Evolutionary conservation across 148 eudicot species (phyloP).

Genomic region (Camellia granthamiana): DNA sequence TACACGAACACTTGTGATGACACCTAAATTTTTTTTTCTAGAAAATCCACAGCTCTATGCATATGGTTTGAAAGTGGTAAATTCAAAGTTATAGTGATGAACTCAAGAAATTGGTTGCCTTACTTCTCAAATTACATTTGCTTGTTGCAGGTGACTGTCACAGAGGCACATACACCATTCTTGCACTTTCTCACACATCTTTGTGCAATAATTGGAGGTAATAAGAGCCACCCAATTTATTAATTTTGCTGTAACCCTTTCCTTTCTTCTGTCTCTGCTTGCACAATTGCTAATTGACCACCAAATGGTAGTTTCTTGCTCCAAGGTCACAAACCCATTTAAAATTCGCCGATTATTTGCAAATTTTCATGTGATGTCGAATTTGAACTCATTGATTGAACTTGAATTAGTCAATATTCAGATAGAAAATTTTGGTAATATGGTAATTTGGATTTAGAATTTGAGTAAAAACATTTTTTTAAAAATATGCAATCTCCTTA

Average conservation of each 20-base stretch:
- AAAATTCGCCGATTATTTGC: neutral
- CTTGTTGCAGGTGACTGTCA: conserved; percentile 67
- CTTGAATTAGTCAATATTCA: neutral
- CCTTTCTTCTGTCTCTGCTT: neutral
- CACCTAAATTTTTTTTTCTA: neutral
- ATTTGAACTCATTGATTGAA: neutral
- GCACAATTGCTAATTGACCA: neutral
- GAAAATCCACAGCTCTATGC: neutral
- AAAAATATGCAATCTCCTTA: neutral
- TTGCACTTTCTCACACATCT: conserved; percentile 84
- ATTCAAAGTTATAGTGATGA: neutral
- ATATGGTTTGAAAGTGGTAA: neutral
- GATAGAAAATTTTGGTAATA: neutral
- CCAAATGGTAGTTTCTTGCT: neutral
- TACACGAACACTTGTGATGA: neutral
- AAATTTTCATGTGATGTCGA: neutral
- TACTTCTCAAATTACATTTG: neutral
- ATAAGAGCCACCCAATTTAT: neutral
- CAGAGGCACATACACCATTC: conserved; percentile 60
- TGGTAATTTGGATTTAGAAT: neutral
- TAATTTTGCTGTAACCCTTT: neutral
- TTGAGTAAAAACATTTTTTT: neutral
- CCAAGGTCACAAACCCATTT: neutral
- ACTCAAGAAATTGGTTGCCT: neutral
- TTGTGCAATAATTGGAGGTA: conserved; percentile 94